Percentiles rank a stretch among this genome's conserved stretches.
These are phyloP conservation scores for Megacollybia marginata DNA, from an alignment of 768 basidiomycete genomes.

Conservation along the genomic window DNA sequence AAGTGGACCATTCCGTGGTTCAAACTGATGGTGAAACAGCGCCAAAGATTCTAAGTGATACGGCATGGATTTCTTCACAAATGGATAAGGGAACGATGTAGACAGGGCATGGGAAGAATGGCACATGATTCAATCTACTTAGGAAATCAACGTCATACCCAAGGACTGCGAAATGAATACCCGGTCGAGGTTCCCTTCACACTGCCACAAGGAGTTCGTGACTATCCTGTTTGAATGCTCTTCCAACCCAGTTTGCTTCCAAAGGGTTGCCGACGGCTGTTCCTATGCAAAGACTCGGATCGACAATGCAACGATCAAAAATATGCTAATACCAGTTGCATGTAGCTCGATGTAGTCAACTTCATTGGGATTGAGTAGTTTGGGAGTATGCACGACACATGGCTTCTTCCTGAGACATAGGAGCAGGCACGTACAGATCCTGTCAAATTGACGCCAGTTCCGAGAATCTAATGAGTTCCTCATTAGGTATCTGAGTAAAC, in stretches of 20 bases:
- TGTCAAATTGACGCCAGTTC: constrained; percentile 28
- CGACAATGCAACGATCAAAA: background rate
- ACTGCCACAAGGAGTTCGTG: constrained; percentile 29
- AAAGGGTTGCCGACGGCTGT: constrained; percentile 43
- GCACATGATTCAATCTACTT: constrained; percentile 17
- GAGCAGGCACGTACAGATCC: constrained; percentile 32
- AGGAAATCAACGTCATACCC: constrained; percentile 28
- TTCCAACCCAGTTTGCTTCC: constrained; percentile 37
- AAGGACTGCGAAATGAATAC: constrained; percentile 12
- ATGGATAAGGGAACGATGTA: constrained; percentile 21
- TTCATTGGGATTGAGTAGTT: constrained; percentile 24
- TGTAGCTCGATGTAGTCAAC: constrained; percentile 45
- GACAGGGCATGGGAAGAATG: constrained; percentile 2
- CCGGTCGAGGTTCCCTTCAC: constrained; percentile 45
- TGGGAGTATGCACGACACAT: constrained; percentile 28
- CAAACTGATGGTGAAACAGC: background rate
- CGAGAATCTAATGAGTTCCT: constrained; percentile 24
- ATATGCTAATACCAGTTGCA: constrained; percentile 29
- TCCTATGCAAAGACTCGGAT: constrained; percentile 8
- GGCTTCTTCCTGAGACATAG: constrained; percentile 26
- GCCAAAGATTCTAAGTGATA: constrained; percentile 1
- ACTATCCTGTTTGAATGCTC: background rate
- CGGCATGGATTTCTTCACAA: constrained; percentile 18
- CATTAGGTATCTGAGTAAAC: too few species aligned
- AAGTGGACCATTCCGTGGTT: constrained; percentile 14